Evolutionary conservation across 306 rosid species (phyloP), one percentile per base, ranked within the genome.

Genomic region (Morella rubra): DNA sequence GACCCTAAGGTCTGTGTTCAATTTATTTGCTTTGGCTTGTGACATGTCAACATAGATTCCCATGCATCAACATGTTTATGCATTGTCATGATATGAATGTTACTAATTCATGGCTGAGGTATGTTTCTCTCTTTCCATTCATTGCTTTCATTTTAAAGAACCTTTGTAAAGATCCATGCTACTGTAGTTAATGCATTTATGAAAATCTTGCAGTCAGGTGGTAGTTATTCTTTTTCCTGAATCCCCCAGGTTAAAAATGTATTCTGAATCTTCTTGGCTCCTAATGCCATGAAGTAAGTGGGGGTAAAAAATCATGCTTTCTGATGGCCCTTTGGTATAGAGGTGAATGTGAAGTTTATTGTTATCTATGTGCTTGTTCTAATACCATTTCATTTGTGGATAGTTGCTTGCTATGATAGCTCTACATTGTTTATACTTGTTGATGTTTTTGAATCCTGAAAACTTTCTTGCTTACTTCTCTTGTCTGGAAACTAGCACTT

Each of bases 1-100:
- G 96, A 94, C 84, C 73, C 87, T 7, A 86, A 91, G 98, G 98
- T 94, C 76, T 20, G 19, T 42, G 45, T 62, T 56, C 37, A 49
- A 13, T 66, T 52, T 49, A 54, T 50, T 44, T 44, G 27, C 73
- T 42, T 74, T 50, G 50, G 22, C 9, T 4, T 32, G 27, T 32
- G 24, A 64, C 47, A 22, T 77, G 1, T 6, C n/a, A 41, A 42
- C 15, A 42, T 65, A 65, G 7, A 65, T 65, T 65, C 20, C 42
- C 46, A 18, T 19, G 11, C 18, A 32, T 6, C 5, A 61, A 42
- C 32, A 8, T 5, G 13, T 9, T 19, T 40, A 8, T 65, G 2
- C 18, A 65, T 40, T 41, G 1, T 18, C 19, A 65, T 40, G 70
- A 65, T 16, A 65, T 60, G 67, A 2, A 6, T 1, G 5, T 65